Evolutionary conservation across 2,329 filamentous ascomycete species (phyloP).

Genomic region (Colletotrichum sp.): DNA sequence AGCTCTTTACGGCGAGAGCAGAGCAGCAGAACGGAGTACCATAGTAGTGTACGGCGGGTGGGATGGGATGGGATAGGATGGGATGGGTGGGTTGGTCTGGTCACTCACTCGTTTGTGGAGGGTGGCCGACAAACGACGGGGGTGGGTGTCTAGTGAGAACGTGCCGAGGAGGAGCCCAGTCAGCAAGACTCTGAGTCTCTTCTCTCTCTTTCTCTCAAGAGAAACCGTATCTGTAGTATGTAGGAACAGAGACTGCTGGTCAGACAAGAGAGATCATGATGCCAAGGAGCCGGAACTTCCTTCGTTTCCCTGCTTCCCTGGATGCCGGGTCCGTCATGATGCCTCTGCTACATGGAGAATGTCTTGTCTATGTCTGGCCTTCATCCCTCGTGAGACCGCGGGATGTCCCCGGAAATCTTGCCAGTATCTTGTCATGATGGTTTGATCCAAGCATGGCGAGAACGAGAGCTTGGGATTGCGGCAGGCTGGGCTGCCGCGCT

Average conservation of each 20-base stretch:
- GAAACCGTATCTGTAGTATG: background rate
- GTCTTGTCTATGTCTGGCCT: background rate
- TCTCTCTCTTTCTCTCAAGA: too few species aligned
- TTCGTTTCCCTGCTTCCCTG: constrained; percentile 2
- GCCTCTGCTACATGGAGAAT: background rate
- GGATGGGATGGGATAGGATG: background rate
- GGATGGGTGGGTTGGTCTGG: background rate
- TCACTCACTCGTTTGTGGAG: constrained; percentile 12
- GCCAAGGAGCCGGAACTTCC: constrained; percentile 7
- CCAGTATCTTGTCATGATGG: background rate
- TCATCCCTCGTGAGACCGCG: background rate
- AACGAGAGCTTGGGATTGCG: background rate
- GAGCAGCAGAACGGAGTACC: background rate
- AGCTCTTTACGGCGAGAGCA: background rate
- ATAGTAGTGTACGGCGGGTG: background rate
- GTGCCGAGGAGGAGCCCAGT: constrained; percentile 4
- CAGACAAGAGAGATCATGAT: constrained; percentile 8
- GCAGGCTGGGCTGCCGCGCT: background rate
- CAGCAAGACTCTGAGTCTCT: background rate
- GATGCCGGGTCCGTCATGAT: background rate
- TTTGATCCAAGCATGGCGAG: background rate
- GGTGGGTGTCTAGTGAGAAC: constrained; percentile 9
- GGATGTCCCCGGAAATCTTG: background rate
- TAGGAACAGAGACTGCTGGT: background rate
- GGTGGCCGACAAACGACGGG: constrained; percentile 12